Conservation (phyloP, 305 asterid genomes). For the Fraxinus latifolia region DNA sequence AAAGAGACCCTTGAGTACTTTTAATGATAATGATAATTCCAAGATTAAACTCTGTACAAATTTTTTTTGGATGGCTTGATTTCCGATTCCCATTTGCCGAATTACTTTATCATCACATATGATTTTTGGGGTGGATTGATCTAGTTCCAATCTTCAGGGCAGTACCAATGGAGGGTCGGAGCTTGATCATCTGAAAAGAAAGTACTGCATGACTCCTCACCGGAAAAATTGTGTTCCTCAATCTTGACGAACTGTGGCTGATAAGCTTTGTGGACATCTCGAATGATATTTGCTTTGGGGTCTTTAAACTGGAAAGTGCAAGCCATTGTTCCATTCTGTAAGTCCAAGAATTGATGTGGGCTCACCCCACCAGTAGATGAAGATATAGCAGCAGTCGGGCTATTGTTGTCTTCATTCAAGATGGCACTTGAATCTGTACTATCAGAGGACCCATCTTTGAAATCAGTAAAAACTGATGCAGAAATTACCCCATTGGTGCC, state of each 20-base stretch:
- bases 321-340: slow-evolving; percentile 26
- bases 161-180: slow-evolving; percentile 80
- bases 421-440: slow-evolving; percentile 81
- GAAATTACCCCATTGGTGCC: slow-evolving; percentile 13
- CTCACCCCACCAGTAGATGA: slow-evolving; percentile 35
- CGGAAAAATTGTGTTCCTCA: slow-evolving; percentile 76
- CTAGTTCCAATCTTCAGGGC: slow-evolving; percentile 59
- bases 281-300: slow-evolving; percentile 30
- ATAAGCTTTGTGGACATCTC: slow-evolving; percentile 37
- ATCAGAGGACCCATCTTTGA: slow-evolving; percentile 71
- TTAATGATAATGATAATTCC: not conserved
- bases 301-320: slow-evolving; percentile 36
- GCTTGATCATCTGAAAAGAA: slow-evolving; percentile 77
- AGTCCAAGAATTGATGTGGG: slow-evolving; percentile 37
- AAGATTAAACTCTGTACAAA: slow-evolving; percentile 26
- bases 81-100: not conserved
- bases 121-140: not conserved
- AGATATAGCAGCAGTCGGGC: slow-evolving; percentile 44
- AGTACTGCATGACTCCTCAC: slow-evolving; percentile 71
- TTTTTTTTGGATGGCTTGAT: not conserved
- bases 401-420: slow-evolving; percentile 51
- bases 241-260: slow-evolving; percentile 71
- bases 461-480: slow-evolving; percentile 36
- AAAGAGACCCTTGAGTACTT: not conserved
- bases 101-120: not conserved